Evolutionary conservation across 257 asterid species (phyloP).

Genomic region (Hygrophila difformis): DNA sequence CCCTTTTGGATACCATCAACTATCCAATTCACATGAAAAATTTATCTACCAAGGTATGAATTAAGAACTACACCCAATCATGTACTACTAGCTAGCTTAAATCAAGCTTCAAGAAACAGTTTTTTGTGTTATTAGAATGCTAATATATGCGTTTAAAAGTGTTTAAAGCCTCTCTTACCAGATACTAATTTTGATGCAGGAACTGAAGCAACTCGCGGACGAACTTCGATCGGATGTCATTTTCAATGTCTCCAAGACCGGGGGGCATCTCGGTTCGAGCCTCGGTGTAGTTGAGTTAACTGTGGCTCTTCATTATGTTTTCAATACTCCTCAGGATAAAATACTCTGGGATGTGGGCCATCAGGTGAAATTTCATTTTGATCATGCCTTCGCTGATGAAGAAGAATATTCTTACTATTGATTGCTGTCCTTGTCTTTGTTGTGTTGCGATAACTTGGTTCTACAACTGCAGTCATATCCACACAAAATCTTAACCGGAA

Average conservation of each 20-base stretch:
- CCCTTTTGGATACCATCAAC: constrained; percentile 83
- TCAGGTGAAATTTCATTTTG: no score
- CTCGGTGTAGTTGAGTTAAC: constrained; percentile 96
- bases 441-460: no score
- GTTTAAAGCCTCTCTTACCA: no score
- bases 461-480: constrained; percentile 71
- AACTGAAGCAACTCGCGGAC: constrained; percentile 83
- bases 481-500: constrained; percentile 18
- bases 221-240: constrained; percentile 86
- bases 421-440: no score
- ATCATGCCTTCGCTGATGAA: no score
- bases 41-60: constrained; percentile 83
- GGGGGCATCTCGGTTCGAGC: constrained; percentile 97
- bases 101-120: no score
- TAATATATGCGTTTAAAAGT: no score
- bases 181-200: constrained; percentile 31
- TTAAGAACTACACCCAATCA: no score
- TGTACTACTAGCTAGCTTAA: no score
- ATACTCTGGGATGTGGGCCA: constrained; percentile 98
- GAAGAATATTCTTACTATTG: no score
- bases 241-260: constrained; percentile 93
- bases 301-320: constrained; percentile 90
- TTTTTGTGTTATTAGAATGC: no score
- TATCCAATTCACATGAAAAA: constrained; percentile 94
- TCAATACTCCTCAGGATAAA: constrained; percentile 83